A percentile compares a stretch with the other conserved stretches of the same genome.
Evolutionary conservation across 345 rosid genomes (phyloP).

Genomic region (Theobroma cacao): DNA sequence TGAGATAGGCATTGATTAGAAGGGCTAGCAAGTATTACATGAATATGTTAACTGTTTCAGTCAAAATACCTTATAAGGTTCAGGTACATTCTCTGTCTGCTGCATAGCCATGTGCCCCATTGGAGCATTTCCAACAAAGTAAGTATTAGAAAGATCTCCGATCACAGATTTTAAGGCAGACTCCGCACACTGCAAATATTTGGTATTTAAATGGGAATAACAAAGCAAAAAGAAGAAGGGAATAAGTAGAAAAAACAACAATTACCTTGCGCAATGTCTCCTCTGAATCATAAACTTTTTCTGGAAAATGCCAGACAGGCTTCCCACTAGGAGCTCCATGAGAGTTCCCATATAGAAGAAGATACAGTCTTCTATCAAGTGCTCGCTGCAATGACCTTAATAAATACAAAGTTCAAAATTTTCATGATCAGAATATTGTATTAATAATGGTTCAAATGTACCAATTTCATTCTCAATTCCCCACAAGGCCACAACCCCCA

Average conservation of each 20-base stretch:
- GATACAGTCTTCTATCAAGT: conserved; percentile 83
- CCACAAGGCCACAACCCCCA: background rate
- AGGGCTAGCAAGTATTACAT: background rate
- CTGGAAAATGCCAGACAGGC: conserved; percentile 95
- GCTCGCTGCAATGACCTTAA: conserved; percentile 71
- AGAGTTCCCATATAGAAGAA: conserved; percentile 66
- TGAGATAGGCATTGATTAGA: background rate
- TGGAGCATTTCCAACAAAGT: conserved; percentile 96
- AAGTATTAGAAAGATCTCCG: conserved; percentile 80
- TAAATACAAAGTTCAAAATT: background rate
- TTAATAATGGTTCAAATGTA: background rate
- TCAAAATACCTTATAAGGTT: conserved; percentile 58
- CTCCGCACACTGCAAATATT: conserved; percentile 77
- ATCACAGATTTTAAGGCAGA: conserved; percentile 72
- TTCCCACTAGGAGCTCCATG: conserved; percentile 52
- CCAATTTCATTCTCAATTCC: background rate
- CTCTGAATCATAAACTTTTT: conserved; percentile 80
- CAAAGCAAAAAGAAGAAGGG: background rate
- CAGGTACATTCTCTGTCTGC: conserved; percentile 39
- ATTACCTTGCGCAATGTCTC: conserved; percentile 76
- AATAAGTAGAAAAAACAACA: background rate
- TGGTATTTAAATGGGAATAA: conserved; percentile 2
- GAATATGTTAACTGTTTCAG: background rate
- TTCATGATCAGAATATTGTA: conserved; percentile 1
- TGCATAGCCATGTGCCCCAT: conserved; percentile 79